Percentiles rank a stretch among this genome's conserved stretches.
phyloP scores from a whole-genome alignment of 257 asterid species.

The Solanum medicagineum region DNA sequence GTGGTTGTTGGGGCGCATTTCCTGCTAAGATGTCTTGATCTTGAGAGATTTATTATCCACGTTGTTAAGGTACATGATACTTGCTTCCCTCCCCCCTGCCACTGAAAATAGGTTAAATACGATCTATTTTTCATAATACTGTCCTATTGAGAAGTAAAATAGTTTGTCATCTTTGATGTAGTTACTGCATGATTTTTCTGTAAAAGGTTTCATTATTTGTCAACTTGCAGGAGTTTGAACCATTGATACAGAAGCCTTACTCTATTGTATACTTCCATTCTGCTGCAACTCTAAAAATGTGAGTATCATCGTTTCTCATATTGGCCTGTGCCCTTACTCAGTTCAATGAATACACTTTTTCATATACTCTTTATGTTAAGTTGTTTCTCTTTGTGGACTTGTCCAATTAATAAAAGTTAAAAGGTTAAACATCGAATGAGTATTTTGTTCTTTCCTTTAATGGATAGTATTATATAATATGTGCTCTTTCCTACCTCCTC shows the following conservation, averaged over 20 bases:
- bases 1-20: constrained; percentile 97
- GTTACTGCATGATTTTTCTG: not conserved
- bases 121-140: not conserved
- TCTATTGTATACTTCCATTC: constrained; percentile 88
- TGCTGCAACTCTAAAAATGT: constrained; percentile 84
- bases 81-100: not conserved
- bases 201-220: not conserved
- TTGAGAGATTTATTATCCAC: constrained; percentile 67
- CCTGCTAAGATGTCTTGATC: constrained; percentile 83
- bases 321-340: not conserved
- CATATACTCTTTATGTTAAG: not conserved
- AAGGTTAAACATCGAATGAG: not conserved
- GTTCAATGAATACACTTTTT: not conserved
- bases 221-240: constrained; percentile 82
- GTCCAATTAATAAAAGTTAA: not conserved
- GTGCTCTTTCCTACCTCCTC: not conserved
- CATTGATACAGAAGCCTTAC: constrained; percentile 92
- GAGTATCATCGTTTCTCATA: constrained; percentile 5
- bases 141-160: not conserved
- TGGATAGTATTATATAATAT: not conserved
- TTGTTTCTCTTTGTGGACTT: not conserved
- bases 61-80: constrained; percentile 58
- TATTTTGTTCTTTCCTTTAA: not conserved
- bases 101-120: not conserved
- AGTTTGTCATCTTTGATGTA: not conserved